Conservation (phyloP, 768 basidiomycete species). For the Lactifluus rugatus region DNA sequence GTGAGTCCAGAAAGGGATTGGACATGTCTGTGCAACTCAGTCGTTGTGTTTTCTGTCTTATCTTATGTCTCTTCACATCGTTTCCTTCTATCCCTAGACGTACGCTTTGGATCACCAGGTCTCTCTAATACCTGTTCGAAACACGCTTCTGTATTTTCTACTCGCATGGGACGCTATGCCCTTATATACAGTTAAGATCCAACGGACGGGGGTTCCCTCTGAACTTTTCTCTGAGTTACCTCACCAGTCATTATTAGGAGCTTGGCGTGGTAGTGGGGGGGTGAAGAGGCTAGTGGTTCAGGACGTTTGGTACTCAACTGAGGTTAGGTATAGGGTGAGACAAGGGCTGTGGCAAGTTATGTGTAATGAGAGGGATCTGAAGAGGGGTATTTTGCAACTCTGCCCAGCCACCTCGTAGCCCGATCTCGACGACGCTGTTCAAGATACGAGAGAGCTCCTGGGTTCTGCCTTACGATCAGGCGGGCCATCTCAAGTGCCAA, state of each 20-base stretch:
- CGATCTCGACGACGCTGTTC: conserved; percentile 59
- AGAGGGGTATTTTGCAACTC: conserved; percentile 56
- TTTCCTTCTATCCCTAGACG: conserved; percentile 2
- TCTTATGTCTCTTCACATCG: not conserved
- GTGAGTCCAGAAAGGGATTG: not conserved
- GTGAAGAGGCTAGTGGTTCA: not conserved
- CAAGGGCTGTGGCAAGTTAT: not conserved
- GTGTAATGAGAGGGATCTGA: conserved; percentile 34
- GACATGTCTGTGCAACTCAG: not conserved
- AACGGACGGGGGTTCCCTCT: not conserved
- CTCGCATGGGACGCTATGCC: not conserved
- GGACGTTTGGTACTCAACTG: not conserved
- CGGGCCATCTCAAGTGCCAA: not conserved
- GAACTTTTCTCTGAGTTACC: not conserved
- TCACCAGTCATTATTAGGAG: not conserved
- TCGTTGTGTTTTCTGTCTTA: not conserved
- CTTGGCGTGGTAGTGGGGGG: not conserved
- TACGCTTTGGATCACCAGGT: not conserved
- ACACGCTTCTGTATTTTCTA: conserved; percentile 5
- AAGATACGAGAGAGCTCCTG: conserved; percentile 59
- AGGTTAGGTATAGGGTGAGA: not conserved
- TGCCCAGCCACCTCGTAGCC: conserved; percentile 51
- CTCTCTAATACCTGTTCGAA: not conserved
- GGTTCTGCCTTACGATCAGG: conserved; percentile 32
- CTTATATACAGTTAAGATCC: conserved; percentile 2